phyloP scores from a whole-genome alignment of 2,329 filamentous ascomycete genomes.

The Pleoardoris graminearum region DNA sequence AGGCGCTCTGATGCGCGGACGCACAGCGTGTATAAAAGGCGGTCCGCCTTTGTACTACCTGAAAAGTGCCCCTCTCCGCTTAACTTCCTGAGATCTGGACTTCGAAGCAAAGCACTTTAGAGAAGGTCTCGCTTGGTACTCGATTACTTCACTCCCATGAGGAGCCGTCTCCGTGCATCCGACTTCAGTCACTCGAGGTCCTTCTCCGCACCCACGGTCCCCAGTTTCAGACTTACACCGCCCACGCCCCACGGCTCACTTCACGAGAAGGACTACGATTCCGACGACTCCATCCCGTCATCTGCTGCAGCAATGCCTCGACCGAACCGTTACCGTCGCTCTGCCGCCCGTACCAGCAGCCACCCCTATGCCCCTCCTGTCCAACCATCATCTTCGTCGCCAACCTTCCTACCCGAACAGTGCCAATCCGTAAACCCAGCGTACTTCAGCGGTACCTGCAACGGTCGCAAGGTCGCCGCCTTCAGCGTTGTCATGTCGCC shows the following conservation, averaged over 20 bases:
- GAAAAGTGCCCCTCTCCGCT: not conserved
- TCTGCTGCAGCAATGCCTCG: slow-evolving; percentile 16
- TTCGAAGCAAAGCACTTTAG: not conserved
- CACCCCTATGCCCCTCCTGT: not conserved
- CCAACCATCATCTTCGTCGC: slow-evolving; percentile 1
- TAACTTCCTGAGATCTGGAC: not conserved
- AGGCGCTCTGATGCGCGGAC: not conserved
- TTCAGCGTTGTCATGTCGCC: slow-evolving; percentile 6
- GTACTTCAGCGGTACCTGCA: slow-evolving; percentile 6
- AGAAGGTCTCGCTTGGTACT: not conserved
- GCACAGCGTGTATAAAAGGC: slow-evolving; percentile 7
- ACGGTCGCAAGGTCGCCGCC: not conserved
- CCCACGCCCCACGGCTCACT: slow-evolving; percentile 6
- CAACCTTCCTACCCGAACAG: slow-evolving; percentile 7
- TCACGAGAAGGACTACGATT: not conserved
- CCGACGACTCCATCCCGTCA: slow-evolving; percentile 5
- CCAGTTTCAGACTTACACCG: slow-evolving; percentile 9
- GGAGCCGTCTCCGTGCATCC: slow-evolving; percentile 2
- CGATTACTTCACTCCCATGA: slow-evolving; percentile 3
- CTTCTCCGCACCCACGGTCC: not conserved
- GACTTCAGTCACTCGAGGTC: slow-evolving; percentile 12
- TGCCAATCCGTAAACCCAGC: slow-evolving; percentile 8
- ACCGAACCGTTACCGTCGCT: slow-evolving; percentile 16
- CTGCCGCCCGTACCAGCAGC: slow-evolving; percentile 1
- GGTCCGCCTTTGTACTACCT: slow-evolving; percentile 8